Base-by-base conservation (phyloP, 352 stramenopile species). In the Phytopythium montanum region DNA sequence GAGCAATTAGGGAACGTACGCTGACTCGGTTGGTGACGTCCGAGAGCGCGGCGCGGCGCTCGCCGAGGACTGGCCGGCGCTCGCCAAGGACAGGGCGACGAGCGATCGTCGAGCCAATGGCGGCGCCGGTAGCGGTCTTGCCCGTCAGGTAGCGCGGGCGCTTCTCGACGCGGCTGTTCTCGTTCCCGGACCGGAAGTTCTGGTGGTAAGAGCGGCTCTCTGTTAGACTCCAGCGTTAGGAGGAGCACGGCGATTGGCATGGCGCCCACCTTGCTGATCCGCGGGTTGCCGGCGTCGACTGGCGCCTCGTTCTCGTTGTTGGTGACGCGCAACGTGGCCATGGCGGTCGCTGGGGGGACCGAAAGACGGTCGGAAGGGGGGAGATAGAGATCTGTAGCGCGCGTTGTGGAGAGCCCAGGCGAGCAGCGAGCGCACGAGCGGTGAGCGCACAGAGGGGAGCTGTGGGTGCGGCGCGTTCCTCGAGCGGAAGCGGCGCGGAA, bases 301-400 rank as follows among this genome's bases (percentile, higher is more conserved):
- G 80, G 82, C 60, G 69, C 44, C 36, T 90, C 80, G 59, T 92
- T 92, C 66, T 92, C 82, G 54, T 92, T 90, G 70, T 90, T 92
- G 48, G 39, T 57, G 23, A 41, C 61, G 51, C 58, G 68, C 34
- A 56, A 63, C 38, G 60, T 46, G 48, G 41, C 29, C 59, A 73
- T 73, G 28, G 69, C 64, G 60, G 70, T 79, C 52, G 28, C 54
- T 56, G 34, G 28, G 44, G 18, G 12, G 39, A 48, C 31, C 58
- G 34, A 42, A 51, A 46, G 34, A 54, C 21, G 44, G 41, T n/a
- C n/a, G n/a, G n/a, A n/a, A n/a, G n/a, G 38, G 59, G 56, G n/a
- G 26, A 34, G 33, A 54, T 2, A 34, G 25, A 7, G 5, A 29
- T 26, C 45, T 52, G 45, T 19, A 19, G 23, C 5, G 16, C 26